A percentile compares a stretch with the other conserved stretches of the same genome.
phyloP scores from a whole-genome alignment of 345 rosid species.

The Sonneratia caseolaris region DNA sequence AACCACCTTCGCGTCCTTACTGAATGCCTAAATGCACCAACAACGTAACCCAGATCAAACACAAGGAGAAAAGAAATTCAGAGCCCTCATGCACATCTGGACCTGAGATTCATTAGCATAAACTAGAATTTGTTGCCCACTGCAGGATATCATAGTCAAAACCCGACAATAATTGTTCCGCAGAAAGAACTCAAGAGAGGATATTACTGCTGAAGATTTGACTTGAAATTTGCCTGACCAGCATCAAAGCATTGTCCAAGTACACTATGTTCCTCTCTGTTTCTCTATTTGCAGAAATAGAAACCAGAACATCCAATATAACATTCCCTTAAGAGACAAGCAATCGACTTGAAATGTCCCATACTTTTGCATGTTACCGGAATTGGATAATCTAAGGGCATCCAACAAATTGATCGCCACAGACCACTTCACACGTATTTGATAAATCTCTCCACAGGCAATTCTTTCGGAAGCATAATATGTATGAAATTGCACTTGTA shows the following conservation, averaged over 20 bases:
- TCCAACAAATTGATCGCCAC: not conserved
- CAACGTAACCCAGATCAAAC: not conserved
- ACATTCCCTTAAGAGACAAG: not conserved
- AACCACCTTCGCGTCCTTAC: constrained; percentile 63
- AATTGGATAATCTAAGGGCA: not conserved
- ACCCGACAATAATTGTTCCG: not conserved
- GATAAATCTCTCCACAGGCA: not conserved
- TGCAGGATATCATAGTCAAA: not conserved
- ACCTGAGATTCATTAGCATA: not conserved
- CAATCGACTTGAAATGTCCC: not conserved
- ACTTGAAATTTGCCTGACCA: not conserved
- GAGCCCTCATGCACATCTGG: too few species aligned
- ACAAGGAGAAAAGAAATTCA: too few species aligned
- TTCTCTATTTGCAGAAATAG: not conserved
- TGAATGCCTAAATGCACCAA: constrained; percentile 29
- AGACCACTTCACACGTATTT: not conserved
- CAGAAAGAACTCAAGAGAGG: not conserved
- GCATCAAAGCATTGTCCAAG: not conserved
- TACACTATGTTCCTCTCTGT: not conserved
- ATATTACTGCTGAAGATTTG: not conserved
- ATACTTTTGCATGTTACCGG: not conserved
- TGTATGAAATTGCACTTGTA: too few species aligned
- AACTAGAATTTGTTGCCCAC: not conserved
- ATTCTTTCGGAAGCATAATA: too few species aligned
- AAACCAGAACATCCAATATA: not conserved